phyloP scores from a whole-genome alignment of 768 basidiomycete genomes.

The Termitomyces sp. region DNA sequence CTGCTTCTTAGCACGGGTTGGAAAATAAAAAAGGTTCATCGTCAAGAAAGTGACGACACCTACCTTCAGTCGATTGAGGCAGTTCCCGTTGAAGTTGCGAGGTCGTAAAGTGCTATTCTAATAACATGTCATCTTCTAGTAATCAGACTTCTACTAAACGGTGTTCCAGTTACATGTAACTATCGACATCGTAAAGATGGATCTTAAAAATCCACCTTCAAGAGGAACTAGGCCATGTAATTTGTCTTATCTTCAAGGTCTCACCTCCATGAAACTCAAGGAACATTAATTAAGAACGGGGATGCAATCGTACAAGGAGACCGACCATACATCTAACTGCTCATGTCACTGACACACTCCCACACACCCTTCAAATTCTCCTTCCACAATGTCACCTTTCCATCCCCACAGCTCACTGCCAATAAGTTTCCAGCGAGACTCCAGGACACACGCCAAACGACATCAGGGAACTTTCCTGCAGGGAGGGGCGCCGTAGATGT shows the following conservation, averaged over 20 bases:
- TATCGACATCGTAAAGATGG: no score
- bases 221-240: background rate
- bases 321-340: slow-evolving; percentile 43
- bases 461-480: slow-evolving; percentile 88
- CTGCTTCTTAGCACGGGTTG: slow-evolving; percentile 27
- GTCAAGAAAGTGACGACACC: background rate
- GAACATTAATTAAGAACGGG: background rate
- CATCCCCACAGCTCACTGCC: slow-evolving; percentile 95
- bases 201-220: no score
- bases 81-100: background rate
- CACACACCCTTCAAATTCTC: slow-evolving; percentile 92
- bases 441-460: slow-evolving; percentile 99
- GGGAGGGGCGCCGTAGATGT: slow-evolving; percentile 37
- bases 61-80: background rate
- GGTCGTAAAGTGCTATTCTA: background rate
- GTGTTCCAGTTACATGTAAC: background rate
- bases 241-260: background rate
- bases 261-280: no score
- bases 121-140: background rate
- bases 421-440: slow-evolving; percentile 93
- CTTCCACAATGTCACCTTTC: slow-evolving; percentile 98
- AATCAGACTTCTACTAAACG: background rate
- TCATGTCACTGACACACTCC: slow-evolving; percentile 97
- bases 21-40: slow-evolving; percentile 16
- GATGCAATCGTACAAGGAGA: slow-evolving; percentile 2